A percentile compares a stretch with the other conserved stretches of the same genome.
phyloP scores from a whole-genome alignment of 352 stramenopile genomes.

The Thraustochytrium striatum region DNA sequence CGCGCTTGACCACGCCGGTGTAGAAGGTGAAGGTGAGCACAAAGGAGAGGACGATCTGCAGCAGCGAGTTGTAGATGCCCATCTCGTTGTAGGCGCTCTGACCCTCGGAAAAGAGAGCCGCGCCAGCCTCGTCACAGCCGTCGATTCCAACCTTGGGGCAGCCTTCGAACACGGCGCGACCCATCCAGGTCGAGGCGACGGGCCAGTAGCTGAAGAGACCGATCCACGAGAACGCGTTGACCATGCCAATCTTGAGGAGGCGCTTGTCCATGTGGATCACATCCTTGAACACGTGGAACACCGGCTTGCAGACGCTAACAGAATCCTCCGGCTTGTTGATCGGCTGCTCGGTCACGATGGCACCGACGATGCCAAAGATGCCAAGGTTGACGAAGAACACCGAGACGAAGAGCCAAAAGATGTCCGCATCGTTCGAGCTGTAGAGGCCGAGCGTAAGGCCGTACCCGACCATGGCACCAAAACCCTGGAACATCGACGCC shows the following conservation, averaged over 20 bases:
- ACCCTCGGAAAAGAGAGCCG: neutral
- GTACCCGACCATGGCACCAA: neutral
- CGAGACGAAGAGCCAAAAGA: slow-evolving; percentile 6
- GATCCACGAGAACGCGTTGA: slow-evolving; percentile 3
- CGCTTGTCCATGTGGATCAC: neutral
- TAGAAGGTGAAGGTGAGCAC: slow-evolving; percentile 3
- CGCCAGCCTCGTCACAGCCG: neutral
- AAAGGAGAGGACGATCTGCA: slow-evolving; percentile 13
- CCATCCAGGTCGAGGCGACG: neutral
- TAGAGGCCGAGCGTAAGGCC: too few relatives aligned
- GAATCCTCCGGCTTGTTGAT: neutral
- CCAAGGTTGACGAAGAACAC: slow-evolving; percentile 12
- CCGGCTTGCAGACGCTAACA: neutral
- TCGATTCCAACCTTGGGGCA: neutral
- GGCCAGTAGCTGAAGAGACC: slow-evolving; percentile 1
- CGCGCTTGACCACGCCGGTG: neutral
- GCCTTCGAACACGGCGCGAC: neutral
- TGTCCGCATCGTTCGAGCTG: neutral
- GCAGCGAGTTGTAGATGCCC: neutral
- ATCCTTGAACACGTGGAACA: neutral
- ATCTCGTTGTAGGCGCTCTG: neutral
- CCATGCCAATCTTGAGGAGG: neutral
- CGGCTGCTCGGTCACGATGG: neutral
- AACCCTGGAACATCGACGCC: neutral
- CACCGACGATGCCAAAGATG: neutral